These are phyloP conservation scores for Hygrocybe coccinea DNA, from an alignment of 768 basidiomycete species.

Conservation along the genomic window DNA sequence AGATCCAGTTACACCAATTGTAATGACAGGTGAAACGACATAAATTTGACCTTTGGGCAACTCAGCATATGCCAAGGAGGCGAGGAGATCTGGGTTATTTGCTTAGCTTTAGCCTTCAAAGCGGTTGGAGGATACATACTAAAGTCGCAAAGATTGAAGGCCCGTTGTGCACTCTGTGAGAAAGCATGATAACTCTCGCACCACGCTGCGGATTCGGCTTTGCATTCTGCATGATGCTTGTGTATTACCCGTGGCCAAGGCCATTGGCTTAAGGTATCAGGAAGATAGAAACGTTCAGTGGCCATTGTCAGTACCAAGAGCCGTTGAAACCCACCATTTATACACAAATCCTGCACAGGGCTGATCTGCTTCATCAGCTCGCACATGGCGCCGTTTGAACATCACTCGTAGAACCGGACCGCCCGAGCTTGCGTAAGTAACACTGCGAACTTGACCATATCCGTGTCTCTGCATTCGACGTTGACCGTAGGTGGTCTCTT, in stretches of 20 bases:
- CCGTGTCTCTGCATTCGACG: too few relatives aligned
- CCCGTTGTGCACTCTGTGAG: conserved; percentile 30
- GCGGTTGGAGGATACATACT: conserved; percentile 23
- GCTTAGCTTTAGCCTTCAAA: neutral
- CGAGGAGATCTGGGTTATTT: conserved; percentile 30
- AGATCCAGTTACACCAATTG: neutral
- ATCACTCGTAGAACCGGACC: too few relatives aligned
- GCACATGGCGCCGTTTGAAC: too few relatives aligned
- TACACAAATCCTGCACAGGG: too few relatives aligned
- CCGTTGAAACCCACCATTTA: too few relatives aligned
- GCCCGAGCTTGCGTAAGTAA: too few relatives aligned
- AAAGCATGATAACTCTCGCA: conserved; percentile 35
- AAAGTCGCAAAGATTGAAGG: conserved; percentile 41
- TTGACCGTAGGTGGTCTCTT: too few relatives aligned
- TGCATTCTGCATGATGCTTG: conserved; percentile 31
- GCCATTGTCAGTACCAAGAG: too few relatives aligned
- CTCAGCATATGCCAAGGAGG: conserved; percentile 35
- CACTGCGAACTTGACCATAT: too few relatives aligned
- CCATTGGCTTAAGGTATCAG: conserved; percentile 40
- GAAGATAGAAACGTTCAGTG: conserved; percentile 23
- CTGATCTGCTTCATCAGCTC: too few relatives aligned
- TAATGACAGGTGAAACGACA: neutral
- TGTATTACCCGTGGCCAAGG: conserved; percentile 41
- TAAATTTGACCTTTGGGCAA: conserved; percentile 30
- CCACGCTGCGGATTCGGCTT: conserved; percentile 37